A percentile compares a stretch with the other conserved stretches of the same genome.
phyloP scores from a whole-genome alignment of 495 filamentous ascomycete species.

The Aspergillus nanangensis region DNA sequence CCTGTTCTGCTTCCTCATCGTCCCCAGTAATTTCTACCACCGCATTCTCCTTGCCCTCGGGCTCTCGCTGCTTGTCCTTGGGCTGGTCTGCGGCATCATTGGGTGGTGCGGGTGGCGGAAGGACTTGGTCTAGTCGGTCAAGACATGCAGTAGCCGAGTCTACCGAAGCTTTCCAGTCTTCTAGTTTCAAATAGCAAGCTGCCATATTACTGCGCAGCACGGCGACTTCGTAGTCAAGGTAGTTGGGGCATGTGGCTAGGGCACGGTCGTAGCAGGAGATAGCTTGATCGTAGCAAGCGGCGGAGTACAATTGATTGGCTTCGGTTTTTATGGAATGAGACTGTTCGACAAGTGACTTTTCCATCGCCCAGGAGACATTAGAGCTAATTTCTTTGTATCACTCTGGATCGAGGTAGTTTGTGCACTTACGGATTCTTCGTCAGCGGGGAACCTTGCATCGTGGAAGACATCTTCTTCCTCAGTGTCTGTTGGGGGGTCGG shows the following conservation, averaged over 20 bases:
- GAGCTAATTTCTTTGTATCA: too few relatives aligned
- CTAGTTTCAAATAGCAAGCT: constrained; percentile 83
- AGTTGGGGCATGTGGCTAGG: constrained; percentile 74
- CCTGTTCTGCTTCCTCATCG: constrained; percentile 55
- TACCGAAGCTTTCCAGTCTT: constrained; percentile 81
- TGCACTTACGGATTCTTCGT: constrained; percentile 67
- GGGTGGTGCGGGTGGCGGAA: constrained; percentile 30
- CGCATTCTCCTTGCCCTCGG: constrained; percentile 19
- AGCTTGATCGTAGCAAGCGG: constrained; percentile 73
- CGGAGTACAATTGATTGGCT: constrained; percentile 74
- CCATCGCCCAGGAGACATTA: too few relatives aligned
- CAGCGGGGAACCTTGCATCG: constrained; percentile 59
- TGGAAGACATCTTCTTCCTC: constrained; percentile 43
- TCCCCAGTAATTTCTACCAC: constrained; percentile 51
- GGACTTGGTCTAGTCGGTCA: constrained; percentile 62
- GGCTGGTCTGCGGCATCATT: constrained; percentile 7
- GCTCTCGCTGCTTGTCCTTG: constrained; percentile 17
- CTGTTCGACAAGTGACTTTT: constrained; percentile 62
- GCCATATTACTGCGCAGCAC: constrained; percentile 84
- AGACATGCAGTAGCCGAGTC: constrained; percentile 69
- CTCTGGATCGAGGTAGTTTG: constrained; percentile 3
- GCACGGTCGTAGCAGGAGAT: constrained; percentile 86
- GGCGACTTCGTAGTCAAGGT: constrained; percentile 86
- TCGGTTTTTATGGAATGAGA: constrained; percentile 70
- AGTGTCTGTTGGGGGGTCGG: too few relatives aligned